Evolutionary conservation across 2,329 filamentous ascomycete genomes (phyloP).

Genomic region (Pestalotiopsis sp.): DNA sequence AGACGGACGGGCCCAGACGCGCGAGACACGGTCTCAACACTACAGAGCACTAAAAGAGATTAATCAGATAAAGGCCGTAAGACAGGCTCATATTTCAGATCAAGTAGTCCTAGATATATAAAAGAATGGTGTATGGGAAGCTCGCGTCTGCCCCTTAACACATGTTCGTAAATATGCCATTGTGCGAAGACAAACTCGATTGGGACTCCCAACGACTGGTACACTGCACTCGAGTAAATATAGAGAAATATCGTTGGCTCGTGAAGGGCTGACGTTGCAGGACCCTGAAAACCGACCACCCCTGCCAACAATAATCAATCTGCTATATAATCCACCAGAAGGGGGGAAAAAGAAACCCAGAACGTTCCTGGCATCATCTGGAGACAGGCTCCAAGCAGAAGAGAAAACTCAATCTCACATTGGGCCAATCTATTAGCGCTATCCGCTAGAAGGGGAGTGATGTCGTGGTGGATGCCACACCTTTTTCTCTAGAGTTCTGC

Average conservation of each 20-base stretch:
- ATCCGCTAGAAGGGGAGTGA: neutral
- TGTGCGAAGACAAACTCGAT: too few relatives aligned
- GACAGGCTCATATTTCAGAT: neutral
- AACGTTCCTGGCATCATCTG: conserved; percentile 4
- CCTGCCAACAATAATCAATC: neutral
- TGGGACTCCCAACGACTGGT: too few relatives aligned
- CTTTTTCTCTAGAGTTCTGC: neutral
- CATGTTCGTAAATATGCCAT: neutral
- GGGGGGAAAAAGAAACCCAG: neutral
- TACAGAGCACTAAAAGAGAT: conserved; percentile 17
- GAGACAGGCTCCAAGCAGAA: neutral
- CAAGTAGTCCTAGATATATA: neutral
- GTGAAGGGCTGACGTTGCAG: conserved; percentile 1
- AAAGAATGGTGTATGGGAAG: neutral
- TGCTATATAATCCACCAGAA: neutral
- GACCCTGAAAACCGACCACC: neutral
- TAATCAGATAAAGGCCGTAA: neutral
- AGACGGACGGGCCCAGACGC: conserved; percentile 18
- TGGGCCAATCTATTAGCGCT: conserved; percentile 2
- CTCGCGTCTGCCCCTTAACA: neutral
- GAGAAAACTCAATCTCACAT: conserved; percentile 4
- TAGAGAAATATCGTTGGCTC: neutral
- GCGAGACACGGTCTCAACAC: conserved; percentile 43
- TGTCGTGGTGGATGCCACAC: conserved; percentile 8
- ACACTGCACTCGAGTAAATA: neutral